Base-by-base conservation (phyloP, 1,284 basidiomycete genomes). In the Malassezia psittaci region DNA sequence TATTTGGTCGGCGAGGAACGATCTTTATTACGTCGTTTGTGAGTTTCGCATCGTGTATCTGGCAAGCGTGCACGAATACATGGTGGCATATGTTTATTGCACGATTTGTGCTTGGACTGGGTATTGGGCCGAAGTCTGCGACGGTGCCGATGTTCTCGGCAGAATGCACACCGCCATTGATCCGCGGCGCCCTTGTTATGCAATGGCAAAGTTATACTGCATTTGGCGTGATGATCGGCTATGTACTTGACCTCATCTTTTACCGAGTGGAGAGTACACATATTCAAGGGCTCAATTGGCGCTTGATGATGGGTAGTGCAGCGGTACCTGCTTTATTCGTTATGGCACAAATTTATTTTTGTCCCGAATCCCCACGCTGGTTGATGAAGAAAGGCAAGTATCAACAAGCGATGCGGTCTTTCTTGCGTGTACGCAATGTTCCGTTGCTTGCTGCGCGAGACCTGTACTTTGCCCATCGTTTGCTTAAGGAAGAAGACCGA, bases 181-280 rank as follows among this genome's bases (percentile, higher is more conserved):
- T 88, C 52, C 83, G 86, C 62, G 86, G 86, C 42, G 85, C 82
- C 0, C 79, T 88, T 9, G 85, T 85, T 40, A 86, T 86, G 85
- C 83, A 83, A 79, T 68, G 77, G 79, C 81, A 83, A 70, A 79
- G 81, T 67, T 83, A 82, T 82, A 86, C 85, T 2, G 85, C 85
- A 0, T 86, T 86, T 63, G 85, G 84, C 48, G 85, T 85, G 64
- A 82, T 81, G 77, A 41, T 84, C 2, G 85, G 83, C 33, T 80
- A 80, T 65, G 75, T 75, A 56, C 45, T 51, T 2, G 45, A 48
- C 32, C 5, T 61, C 9, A 43, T 33, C 5, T 37, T 60, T 7
- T 57, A 45, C 39, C n/a, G 38, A 8, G 51, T 60, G 13, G 54
- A 60, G 19, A 18, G 39, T 2, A 13, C 19, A 2, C 15, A n/a